Evolutionary conservation across 2,329 filamentous ascomycete genomes (phyloP), one percentile per base, ranked within the genome.

Genomic region (Purpureocillium takamizusanense): DNA sequence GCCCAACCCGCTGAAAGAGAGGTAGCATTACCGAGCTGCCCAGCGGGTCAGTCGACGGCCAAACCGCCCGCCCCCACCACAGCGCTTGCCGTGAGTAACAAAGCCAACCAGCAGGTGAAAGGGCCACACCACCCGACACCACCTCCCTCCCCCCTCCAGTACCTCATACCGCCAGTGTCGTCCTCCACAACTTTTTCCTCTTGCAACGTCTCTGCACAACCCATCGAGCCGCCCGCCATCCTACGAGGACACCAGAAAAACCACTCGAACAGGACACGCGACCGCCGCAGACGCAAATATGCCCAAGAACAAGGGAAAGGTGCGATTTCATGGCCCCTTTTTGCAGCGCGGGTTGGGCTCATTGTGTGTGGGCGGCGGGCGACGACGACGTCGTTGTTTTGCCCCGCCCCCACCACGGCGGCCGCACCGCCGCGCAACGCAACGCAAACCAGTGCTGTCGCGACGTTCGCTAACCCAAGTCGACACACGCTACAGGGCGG

Each of bases 261-360:
- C 21, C 21, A 25, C 21, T 6, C 21, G 21, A 25, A 25, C 6
- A 25, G 10, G 6, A 25, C 21, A 25, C 28, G 7, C 28, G 11
- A 28, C 25, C 25, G 25, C 12, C 27, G 21, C 27, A 29, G 33
- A 13, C 39, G 46, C 42, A 59, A 81, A 67, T 46, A 95, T 95
- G 89, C 89, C 89, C 60, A 95, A 95, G 86, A 95, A 95, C 67
- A 95, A 95, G 82, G 89, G 89, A 89, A 95, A 95, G 73, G 88
- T 94, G 74, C 61, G n/a, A n/a, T n/a, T n/a, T n/a, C n/a, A n/a
- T 25, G 21, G 5, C 21, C 6, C 5, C 10, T 6, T 25, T 25
- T 10, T 10, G 6, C 21, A 5, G 21, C 21, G 21, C 21, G 21
- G 21, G 21, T 10, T 25, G 21, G 21, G 6, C 10, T 25, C 21